phyloP scores from a whole-genome alignment of 768 basidiomycete genomes.

The Tylopilus cervinicoccineus region DNA sequence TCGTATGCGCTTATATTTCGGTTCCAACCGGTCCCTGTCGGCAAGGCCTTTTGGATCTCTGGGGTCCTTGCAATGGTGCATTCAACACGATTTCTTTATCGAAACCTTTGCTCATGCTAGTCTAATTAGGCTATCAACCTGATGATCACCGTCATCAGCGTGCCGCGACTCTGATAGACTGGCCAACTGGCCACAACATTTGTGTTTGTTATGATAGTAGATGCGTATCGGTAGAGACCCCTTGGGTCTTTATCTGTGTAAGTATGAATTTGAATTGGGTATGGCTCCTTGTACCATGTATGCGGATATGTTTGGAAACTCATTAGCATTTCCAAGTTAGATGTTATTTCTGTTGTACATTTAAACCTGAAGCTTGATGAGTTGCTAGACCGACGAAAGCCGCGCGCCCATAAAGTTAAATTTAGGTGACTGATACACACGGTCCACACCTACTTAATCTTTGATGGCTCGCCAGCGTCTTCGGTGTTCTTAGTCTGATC shows the following conservation, averaged over 20 bases:
- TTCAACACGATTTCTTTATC: neutral
- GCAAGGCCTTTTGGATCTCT: conserved; percentile 39
- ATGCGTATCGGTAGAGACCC: neutral
- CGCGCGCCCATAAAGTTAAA: no score
- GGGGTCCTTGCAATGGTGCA: conserved; percentile 39
- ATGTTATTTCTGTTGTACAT: no score
- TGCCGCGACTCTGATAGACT: conserved; percentile 3
- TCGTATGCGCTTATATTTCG: conserved; percentile 40
- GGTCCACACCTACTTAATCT: no score
- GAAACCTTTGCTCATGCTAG: neutral
- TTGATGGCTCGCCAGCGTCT: no score
- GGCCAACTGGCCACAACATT: no score
- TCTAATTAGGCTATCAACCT: conserved; percentile 4
- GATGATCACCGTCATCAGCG: conserved; percentile 7
- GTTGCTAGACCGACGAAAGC: no score
- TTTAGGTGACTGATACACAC: no score
- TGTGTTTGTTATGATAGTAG: neutral
- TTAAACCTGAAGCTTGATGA: no score
- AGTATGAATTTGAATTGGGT: no score
- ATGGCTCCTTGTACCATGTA: neutral
- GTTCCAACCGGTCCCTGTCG: conserved; percentile 1
- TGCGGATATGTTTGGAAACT: neutral
- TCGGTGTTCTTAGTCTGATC: no score
- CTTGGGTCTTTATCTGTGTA: neutral
- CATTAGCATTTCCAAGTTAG: no score